Evolutionary conservation across 2,329 filamentous ascomycete genomes (phyloP).

Genomic region (Colletotrichum australisinense): DNA sequence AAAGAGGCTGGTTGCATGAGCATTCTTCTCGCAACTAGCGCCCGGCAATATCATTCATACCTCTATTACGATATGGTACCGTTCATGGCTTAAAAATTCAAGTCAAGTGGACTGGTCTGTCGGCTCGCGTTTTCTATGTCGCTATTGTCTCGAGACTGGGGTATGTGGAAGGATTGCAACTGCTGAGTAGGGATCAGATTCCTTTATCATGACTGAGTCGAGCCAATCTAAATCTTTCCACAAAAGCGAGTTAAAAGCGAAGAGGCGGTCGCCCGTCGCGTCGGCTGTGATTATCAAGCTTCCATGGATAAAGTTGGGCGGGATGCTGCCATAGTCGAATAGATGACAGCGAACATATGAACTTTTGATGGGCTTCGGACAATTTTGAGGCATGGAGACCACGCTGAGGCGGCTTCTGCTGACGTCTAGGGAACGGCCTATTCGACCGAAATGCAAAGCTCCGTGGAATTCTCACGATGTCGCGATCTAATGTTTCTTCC

Average conservation of each 20-base stretch:
- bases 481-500: neutral
- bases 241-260: neutral
- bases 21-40: neutral
- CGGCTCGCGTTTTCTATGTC: neutral
- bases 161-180: neutral
- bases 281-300: constrained; percentile 3
- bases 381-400: neutral
- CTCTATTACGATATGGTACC: neutral
- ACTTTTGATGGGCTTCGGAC: neutral
- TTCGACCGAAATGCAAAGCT: neutral
- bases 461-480: neutral
- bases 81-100: neutral
- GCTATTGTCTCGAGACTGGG: neutral
- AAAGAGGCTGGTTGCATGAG: too few relatives aligned
- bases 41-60: neutral
- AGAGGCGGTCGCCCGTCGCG: constrained; percentile 2
- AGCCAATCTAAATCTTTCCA: neutral
- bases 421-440: too few relatives aligned
- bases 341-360: neutral
- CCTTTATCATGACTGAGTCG: neutral
- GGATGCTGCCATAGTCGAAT: neutral
- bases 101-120: neutral
- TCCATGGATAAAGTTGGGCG: neutral
- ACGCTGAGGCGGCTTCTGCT: neutral
- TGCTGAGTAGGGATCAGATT: neutral